Evolutionary conservation across 2,329 filamentous ascomycete species (phyloP).

Genomic region (Calonectria crousiana): DNA sequence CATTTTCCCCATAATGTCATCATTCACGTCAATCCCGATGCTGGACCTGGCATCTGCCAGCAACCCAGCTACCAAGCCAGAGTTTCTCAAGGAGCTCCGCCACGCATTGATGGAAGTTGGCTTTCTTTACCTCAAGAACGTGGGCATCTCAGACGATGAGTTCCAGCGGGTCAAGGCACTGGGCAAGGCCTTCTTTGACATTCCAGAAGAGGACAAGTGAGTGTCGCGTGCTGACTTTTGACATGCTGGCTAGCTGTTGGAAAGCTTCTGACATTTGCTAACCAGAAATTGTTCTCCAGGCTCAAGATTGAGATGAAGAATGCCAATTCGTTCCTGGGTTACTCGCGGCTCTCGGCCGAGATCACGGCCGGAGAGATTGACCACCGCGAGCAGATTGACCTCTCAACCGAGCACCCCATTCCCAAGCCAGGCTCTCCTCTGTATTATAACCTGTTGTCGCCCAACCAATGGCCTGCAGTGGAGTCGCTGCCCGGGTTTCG

Average conservation of each 20-base stretch:
- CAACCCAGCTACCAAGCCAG: conserved; percentile 74
- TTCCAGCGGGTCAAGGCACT: conserved; percentile 75
- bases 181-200: conserved; percentile 80
- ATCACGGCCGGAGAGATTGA: conserved; percentile 81
- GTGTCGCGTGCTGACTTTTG: conserved; percentile 30
- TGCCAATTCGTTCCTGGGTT: conserved; percentile 77
- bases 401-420: conserved; percentile 81
- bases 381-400: conserved; percentile 88
- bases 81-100: conserved; percentile 78
- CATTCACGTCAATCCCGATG: conserved; percentile 82
- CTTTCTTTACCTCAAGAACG: conserved; percentile 87
- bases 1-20: conserved; percentile 60
- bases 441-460: conserved; percentile 82
- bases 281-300: conserved; percentile 49
- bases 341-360: conserved; percentile 74
- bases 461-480: conserved; percentile 82
- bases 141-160: conserved; percentile 76
- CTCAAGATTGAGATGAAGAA: conserved; percentile 81
- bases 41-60: conserved; percentile 79
- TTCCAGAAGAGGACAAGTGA: conserved; percentile 81
- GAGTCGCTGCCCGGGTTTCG: conserved; percentile 75
- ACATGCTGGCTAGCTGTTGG: background rate
- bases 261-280: background rate
- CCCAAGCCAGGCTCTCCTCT: conserved; percentile 73
- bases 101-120: conserved; percentile 87